Percentiles rank a stretch among this genome's conserved stretches.
Evolutionary conservation across 139 green algal species (phyloP).

Genomic region (Monoraphidium neglectum): DNA sequence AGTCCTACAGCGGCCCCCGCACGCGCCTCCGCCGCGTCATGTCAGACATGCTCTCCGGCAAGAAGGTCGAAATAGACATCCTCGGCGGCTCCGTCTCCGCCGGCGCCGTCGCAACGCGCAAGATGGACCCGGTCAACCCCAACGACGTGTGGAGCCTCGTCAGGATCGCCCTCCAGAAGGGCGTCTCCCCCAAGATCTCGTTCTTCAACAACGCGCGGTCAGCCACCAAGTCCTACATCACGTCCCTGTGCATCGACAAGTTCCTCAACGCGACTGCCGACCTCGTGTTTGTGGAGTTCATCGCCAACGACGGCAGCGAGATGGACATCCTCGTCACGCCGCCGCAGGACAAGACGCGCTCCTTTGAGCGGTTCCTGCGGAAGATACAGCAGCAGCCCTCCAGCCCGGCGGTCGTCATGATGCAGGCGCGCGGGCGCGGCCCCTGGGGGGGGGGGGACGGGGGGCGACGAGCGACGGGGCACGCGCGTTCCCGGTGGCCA

Average conservation of each 20-base stretch:
- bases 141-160: conserved; percentile 34
- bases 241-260: conserved; percentile 23
- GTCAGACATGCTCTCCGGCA: conserved; percentile 20
- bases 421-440: conserved; percentile 7
- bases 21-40: conserved; percentile 25
- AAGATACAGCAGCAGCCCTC: conserved; percentile 22
- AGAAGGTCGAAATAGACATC: conserved; percentile 9
- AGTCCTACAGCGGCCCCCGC: conserved; percentile 21
- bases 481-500: too few species aligned
- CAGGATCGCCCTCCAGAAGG: conserved; percentile 23
- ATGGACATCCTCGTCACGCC: conserved; percentile 19
- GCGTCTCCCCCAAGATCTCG: conserved; percentile 4
- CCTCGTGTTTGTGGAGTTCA: conserved; percentile 42
- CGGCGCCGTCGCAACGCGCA: conserved; percentile 25
- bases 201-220: conserved; percentile 31
- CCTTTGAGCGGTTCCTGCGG: conserved; percentile 31
- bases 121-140: conserved; percentile 14
- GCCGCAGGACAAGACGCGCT: conserved; percentile 12
- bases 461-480: too few species aligned
- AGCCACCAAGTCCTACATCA: conserved; percentile 31
- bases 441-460: background rate
- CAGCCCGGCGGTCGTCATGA: conserved; percentile 25
- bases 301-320: conserved; percentile 30
- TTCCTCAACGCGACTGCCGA: conserved; percentile 26
- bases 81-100: conserved; percentile 34